Conservation (phyloP, 2,329 filamentous ascomycete genomes). For the Sphaerulina musiva region DNA sequence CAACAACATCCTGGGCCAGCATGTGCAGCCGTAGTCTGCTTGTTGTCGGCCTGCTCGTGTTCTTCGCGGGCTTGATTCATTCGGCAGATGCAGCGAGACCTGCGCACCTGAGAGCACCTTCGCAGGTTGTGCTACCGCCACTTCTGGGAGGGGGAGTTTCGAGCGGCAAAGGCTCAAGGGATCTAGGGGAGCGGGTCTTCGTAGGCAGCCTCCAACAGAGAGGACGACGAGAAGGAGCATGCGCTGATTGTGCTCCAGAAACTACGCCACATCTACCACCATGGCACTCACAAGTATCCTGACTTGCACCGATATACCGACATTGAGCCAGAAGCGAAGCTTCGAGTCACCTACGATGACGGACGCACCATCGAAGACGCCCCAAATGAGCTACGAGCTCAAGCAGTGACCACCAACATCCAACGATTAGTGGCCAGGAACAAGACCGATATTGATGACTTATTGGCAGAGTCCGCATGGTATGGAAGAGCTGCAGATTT, state of each 20-base stretch:
- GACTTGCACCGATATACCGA: slow-evolving; percentile 70
- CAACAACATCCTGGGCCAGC: slow-evolving; percentile 8
- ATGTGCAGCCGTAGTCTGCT: slow-evolving; percentile 22
- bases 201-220: not conserved
- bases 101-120: slow-evolving; percentile 2
- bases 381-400: slow-evolving; percentile 41
- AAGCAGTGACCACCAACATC: slow-evolving; percentile 52
- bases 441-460: slow-evolving; percentile 66
- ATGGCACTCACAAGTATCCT: slow-evolving; percentile 75
- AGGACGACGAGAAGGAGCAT: not conserved
- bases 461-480: slow-evolving; percentile 66
- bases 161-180: not conserved
- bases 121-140: slow-evolving; percentile 10
- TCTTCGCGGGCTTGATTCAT: slow-evolving; percentile 1
- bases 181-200: slow-evolving; percentile 12
- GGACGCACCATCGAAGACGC: slow-evolving; percentile 35
- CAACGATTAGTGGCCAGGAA: slow-evolving; percentile 75
- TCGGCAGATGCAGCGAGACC: slow-evolving; percentile 13
- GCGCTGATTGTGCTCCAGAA: slow-evolving; percentile 37
- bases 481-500: slow-evolving; percentile 62
- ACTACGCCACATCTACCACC: slow-evolving; percentile 86
- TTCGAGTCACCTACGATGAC: slow-evolving; percentile 26
- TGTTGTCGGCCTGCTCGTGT: slow-evolving; percentile 19
- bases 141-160: not conserved
- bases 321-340: slow-evolving; percentile 52